phyloP scores from a whole-genome alignment of 305 asterid species.

The Fraxinus nigra region DNA sequence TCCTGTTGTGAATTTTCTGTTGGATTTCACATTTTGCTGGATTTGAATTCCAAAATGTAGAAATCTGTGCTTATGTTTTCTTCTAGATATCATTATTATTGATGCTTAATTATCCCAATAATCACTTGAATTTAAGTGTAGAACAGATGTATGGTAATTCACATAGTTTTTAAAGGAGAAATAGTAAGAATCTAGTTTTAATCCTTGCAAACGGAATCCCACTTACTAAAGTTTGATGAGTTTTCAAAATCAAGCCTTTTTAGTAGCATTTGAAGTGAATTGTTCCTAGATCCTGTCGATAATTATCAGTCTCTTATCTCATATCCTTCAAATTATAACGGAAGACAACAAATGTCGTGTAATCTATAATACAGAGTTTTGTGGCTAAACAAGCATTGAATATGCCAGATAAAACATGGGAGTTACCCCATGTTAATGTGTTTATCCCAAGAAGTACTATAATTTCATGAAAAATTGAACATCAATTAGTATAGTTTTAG shows the following conservation, averaged over 20 bases:
- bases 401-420: conserved; percentile 23
- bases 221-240: not conserved
- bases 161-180: not conserved
- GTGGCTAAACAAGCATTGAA: conserved; percentile 16
- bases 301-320: not conserved
- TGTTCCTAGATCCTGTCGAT: not conserved
- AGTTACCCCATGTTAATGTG: not conserved
- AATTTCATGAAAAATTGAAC: conserved; percentile 28
- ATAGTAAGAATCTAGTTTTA: not conserved
- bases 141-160: not conserved
- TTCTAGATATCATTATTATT: not conserved
- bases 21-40: conserved; percentile 12
- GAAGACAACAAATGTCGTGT: conserved; percentile 7
- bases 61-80: conserved; percentile 8
- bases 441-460: conserved; percentile 44
- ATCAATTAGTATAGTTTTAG: not conserved
- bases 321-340: not conserved
- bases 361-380: not conserved
- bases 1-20: not conserved
- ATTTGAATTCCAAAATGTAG: conserved; percentile 11
- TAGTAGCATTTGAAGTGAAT: not conserved
- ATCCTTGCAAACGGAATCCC: conserved; percentile 10
- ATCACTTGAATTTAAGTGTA: conserved; percentile 21
- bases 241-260: conserved; percentile 11
- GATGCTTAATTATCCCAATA: conserved; percentile 21